phyloP scores from a whole-genome alignment of 2,329 filamentous ascomycete species.

The Beauveria australis region DNA sequence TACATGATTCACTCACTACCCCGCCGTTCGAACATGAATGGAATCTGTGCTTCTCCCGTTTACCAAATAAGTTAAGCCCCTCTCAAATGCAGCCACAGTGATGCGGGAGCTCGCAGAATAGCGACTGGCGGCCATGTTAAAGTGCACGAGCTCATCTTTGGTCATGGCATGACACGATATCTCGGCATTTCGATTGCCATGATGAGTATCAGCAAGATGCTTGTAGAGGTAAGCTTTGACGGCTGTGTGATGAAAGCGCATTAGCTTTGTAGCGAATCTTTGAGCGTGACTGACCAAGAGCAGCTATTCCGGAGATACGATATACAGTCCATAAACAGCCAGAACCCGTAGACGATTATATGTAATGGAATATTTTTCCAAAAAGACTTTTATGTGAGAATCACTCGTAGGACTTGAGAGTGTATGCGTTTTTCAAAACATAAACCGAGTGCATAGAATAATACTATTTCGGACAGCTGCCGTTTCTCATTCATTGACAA shows the following conservation, averaged over 20 bases:
- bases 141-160: not conserved
- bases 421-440: not conserved
- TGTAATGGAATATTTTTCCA: not conserved
- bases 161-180: not conserved
- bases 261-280: not conserved
- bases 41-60: too few species aligned
- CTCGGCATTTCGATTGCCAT: not conserved
- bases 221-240: not conserved
- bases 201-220: slow-evolving; percentile 2
- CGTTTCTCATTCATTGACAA: not conserved
- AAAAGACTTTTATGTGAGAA: not conserved
- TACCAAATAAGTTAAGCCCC: too few species aligned
- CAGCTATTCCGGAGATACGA: not conserved
- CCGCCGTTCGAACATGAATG: too few species aligned
- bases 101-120: too few species aligned
- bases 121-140: not conserved
- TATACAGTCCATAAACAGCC: not conserved
- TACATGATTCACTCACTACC: too few species aligned
- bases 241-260: not conserved
- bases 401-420: slow-evolving; percentile 26
- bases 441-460: not conserved
- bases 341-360: not conserved
- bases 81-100: too few species aligned
- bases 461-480: not conserved
- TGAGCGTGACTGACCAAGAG: not conserved